Evolutionary conservation across 345 rosid genomes (phyloP), one percentile per base, ranked within the genome.

Genomic region (Lumnitzera littorea): DNA sequence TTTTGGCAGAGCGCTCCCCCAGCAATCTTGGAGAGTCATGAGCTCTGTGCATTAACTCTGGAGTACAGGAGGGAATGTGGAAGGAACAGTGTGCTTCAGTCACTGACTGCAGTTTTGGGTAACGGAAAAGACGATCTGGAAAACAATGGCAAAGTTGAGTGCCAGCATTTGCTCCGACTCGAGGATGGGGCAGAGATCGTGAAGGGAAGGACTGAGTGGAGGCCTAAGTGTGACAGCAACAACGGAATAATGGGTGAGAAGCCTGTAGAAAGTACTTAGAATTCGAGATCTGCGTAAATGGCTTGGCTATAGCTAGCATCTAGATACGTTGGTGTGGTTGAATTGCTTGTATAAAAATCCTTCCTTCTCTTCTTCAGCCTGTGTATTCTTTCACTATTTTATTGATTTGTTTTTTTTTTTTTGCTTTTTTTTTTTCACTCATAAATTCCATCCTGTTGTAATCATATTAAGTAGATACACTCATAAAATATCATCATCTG

Each of bases 21-120:
- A 52, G 65, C 80, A 47, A 80, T 95, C 59, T 73, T 95, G 84
- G 99, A 91, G 96, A 81, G 73, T 41, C 91, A 86, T 57, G 91
- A 88, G 80, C 92, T 95, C 36, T 77, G 76, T 16, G 59, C 82
- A 72, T 72, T 95, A 80, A 87, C 96, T 15, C 70, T 95, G 62
- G 99, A 95, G 80, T 95, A 95, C 48, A 72, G 98, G 67, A 84
- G 96, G 81, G 99, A 95, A 72, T 95, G 99, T 15, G 96, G 96
- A 20, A 86, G 70, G 79, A 96, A 91, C 80, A 86, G 91, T 24
- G 94, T 91, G 67, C 89, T 91, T 70, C 91, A 91, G 87, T 95
- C 99, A 14, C 81, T 95, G 24, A 83, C 96, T 12, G 77, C 96
- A 1, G 84, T 86, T 48, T 77, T 91, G 0, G 85, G 76, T 10